phyloP scores from a whole-genome alignment of 2,329 filamentous ascomycete genomes.

The Fusarium vanettenii region DNA sequence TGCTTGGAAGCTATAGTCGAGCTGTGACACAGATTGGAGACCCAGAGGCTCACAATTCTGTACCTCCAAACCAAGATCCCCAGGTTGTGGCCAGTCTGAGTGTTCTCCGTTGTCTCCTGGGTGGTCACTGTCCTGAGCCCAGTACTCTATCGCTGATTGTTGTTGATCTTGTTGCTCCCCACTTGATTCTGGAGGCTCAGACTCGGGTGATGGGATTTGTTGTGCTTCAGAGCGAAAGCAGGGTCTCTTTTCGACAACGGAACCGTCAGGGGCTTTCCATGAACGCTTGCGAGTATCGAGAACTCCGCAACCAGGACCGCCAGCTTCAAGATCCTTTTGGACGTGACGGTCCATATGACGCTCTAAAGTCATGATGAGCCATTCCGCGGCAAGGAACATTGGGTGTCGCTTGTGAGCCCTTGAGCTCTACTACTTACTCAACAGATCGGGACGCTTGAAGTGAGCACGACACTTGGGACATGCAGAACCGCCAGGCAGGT shows the following conservation, averaged over 20 bases:
- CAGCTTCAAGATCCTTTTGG: conserved; percentile 67
- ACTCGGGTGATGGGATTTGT: conserved; percentile 17
- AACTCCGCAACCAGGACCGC: conserved; percentile 60
- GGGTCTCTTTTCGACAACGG: conserved; percentile 59
- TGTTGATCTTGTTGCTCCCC: conserved; percentile 7
- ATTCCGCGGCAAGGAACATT: not conserved
- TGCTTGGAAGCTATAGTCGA: not conserved
- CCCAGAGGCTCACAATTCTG: conserved; percentile 1
- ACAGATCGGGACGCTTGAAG: conserved; percentile 69
- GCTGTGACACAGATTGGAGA: not conserved
- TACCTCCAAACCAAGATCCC: not conserved
- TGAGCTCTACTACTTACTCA: conserved; percentile 32
- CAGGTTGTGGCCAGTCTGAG: not conserved
- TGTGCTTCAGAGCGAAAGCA: conserved; percentile 12
- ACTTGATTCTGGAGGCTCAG: conserved; percentile 6
- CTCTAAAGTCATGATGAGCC: conserved; percentile 50
- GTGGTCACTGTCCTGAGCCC: not conserved
- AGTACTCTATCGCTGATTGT: not conserved
- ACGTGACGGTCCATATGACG: conserved; percentile 67
- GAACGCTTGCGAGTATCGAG: conserved; percentile 66
- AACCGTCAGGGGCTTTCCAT: conserved; percentile 66
- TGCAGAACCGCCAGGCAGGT: conserved; percentile 63
- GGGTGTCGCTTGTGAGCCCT: not conserved
- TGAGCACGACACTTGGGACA: conserved; percentile 70
- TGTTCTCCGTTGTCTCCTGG: not conserved